Evolutionary conservation across 2,329 filamentous ascomycete genomes (phyloP).

Genomic region (Colletotrichum sp.): DNA sequence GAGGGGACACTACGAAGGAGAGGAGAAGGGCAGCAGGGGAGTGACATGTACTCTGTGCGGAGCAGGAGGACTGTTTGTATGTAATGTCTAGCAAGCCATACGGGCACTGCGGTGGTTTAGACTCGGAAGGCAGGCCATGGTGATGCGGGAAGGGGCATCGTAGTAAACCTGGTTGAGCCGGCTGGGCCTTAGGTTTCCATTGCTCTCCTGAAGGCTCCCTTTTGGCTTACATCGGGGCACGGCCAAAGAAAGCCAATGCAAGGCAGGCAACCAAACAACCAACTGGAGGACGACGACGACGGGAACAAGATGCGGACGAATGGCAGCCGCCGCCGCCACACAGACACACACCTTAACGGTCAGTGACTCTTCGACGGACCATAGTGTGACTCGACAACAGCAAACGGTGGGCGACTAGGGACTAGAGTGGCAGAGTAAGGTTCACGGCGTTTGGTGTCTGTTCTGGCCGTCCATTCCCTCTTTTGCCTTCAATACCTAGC

Average conservation of each 20-base stretch:
- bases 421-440: not conserved
- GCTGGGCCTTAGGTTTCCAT: not conserved
- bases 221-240: not conserved
- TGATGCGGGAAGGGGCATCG: not conserved
- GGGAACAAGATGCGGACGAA: not conserved
- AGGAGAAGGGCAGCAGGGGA: not conserved
- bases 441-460: not conserved
- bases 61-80: not conserved
- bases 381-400: constrained; percentile 10
- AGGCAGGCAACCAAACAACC: not conserved
- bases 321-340: constrained; percentile 6
- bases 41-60: not conserved
- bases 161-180: not conserved
- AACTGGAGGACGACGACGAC: not conserved
- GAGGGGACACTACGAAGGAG: not conserved
- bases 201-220: not conserved
- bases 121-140: not conserved
- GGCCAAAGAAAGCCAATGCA: not conserved
- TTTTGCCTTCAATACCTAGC: not conserved
- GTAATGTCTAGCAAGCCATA: not conserved
- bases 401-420: not conserved
- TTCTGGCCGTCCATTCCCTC: not conserved
- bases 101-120: not conserved
- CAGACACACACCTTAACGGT: constrained; percentile 14
- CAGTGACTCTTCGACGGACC: not conserved